Conservation (phyloP, 2,329 filamentous ascomycete species). For the Ophiostoma piceae region DNA sequence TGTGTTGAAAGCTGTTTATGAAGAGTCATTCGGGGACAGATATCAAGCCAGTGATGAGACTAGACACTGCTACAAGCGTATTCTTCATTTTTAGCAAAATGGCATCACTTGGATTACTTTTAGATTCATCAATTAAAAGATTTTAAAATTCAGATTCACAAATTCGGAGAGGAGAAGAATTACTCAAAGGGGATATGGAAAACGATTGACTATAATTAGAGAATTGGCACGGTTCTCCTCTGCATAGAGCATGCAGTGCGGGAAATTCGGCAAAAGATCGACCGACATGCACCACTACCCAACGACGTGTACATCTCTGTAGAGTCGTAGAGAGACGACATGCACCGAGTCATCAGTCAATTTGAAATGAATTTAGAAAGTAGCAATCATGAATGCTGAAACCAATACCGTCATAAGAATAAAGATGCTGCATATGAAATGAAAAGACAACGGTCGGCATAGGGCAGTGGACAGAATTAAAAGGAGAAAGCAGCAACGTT, state of each 20-base stretch:
- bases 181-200: conserved; percentile 2
- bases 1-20: no score
- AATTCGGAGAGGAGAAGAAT: background rate
- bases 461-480: background rate
- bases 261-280: background rate
- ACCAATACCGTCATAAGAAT: background rate
- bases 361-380: background rate
- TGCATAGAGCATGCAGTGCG: background rate
- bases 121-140: no score
- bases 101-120: no score
- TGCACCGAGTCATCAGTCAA: no score
- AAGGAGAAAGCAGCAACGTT: background rate
- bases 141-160: no score
- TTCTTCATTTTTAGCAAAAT: no score
- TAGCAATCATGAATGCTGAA: background rate
- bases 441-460: background rate
- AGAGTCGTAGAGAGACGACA: no score
- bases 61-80: no score
- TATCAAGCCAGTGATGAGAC: no score
- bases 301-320: background rate
- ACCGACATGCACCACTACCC: background rate
- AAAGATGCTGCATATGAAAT: background rate
- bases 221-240: background rate
- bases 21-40: no score
- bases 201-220: background rate